Conservation (phyloP, 495 filamentous ascomycete genomes). For the Aspergillus nanangensis region DNA sequence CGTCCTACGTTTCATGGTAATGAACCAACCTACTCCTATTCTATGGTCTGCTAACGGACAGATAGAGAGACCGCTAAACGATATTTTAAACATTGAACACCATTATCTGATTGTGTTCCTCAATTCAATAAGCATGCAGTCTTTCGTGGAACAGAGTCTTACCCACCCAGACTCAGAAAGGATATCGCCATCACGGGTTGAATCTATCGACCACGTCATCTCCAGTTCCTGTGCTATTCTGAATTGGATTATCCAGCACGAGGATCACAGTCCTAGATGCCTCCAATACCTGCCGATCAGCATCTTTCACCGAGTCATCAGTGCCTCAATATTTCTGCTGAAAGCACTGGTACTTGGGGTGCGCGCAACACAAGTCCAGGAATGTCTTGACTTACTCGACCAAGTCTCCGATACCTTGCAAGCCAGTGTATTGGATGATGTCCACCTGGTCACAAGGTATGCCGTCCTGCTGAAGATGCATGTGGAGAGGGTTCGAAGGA, state of each 20-base stretch:
- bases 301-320: constrained; percentile 33
- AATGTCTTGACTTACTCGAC: constrained; percentile 32
- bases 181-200: constrained; percentile 2
- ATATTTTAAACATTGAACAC: constrained; percentile 30
- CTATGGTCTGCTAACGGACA: not conserved
- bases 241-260: constrained; percentile 12
- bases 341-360: constrained; percentile 36
- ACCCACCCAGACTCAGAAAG: constrained; percentile 5
- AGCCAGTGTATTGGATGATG: constrained; percentile 28
- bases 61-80: constrained; percentile 1
- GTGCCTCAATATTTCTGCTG: constrained; percentile 34
- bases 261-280: not conserved
- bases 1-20: constrained; percentile 8
- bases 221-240: constrained; percentile 29
- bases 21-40: not conserved
- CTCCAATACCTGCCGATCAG: constrained; percentile 33
- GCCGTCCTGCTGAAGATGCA: constrained; percentile 28
- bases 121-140: constrained; percentile 34
- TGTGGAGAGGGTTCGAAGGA: constrained; percentile 16
- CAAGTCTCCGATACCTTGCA: constrained; percentile 25
- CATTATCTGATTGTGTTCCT: constrained; percentile 33
- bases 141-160: constrained; percentile 26
- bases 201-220: constrained; percentile 27
- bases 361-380: constrained; percentile 26
- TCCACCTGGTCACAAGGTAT: constrained; percentile 32